These are phyloP conservation scores for Alternaria gaisen DNA, from an alignment of 2,329 filamentous ascomycete species.

Conservation along the genomic window DNA sequence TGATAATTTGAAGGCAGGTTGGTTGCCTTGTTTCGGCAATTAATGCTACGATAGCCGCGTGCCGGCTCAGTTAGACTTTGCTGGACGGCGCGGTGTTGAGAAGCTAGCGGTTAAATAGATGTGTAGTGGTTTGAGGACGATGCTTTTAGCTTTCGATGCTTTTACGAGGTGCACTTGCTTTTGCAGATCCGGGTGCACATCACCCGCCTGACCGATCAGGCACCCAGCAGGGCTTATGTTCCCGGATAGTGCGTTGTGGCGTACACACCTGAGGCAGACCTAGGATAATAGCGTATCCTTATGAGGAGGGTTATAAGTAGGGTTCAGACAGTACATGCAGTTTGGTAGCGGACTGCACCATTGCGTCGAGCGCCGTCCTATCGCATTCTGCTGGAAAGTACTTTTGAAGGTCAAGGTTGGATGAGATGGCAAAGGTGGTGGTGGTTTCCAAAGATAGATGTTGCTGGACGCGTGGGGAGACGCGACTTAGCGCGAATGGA, in stretches of 20 bases:
- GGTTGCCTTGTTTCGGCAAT: background rate
- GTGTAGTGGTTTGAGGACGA: slow-evolving; percentile 3
- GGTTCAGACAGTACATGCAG: background rate
- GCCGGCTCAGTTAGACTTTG: background rate
- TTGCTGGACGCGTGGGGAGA: background rate
- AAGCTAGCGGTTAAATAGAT: background rate
- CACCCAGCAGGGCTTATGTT: background rate
- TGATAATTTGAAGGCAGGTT: background rate
- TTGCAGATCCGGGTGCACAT: background rate
- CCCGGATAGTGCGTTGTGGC: background rate
- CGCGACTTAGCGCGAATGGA: background rate
- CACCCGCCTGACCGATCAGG: background rate
- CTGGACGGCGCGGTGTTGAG: background rate
- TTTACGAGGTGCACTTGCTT: background rate
- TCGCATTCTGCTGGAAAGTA: background rate
- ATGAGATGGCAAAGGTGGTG: background rate
- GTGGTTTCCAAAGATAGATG: background rate
- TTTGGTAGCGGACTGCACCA: background rate
- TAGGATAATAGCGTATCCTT: background rate
- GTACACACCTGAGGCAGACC: background rate
- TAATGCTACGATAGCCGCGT: background rate
- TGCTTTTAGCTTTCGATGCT: slow-evolving; percentile 2
- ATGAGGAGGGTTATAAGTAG: background rate
- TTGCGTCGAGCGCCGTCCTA: background rate
- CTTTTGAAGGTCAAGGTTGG: background rate